These are phyloP conservation scores for Cardamine chenopodiifolia DNA, from an alignment of 345 rosid genomes.

Conservation along the genomic window DNA sequence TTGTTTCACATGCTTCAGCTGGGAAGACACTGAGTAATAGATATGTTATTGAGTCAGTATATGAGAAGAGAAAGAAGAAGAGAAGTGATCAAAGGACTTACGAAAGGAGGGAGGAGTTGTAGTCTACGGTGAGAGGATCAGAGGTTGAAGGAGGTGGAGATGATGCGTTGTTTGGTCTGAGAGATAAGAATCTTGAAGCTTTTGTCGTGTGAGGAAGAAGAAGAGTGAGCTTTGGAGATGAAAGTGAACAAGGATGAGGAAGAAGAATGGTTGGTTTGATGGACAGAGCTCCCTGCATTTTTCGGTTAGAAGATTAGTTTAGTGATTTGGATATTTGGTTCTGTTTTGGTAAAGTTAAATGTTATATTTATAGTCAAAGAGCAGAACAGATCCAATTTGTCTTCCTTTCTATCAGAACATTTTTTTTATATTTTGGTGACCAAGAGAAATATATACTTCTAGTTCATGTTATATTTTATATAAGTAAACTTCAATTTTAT, in stretches of 20 bases:
- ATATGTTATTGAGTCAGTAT: conserved; percentile 7
- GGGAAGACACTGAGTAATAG: conserved; percentile 62
- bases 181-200: conserved; percentile 36
- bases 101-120: conserved; percentile 60
- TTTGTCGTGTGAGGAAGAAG: conserved; percentile 27
- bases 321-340: conserved; percentile 25
- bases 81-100: conserved; percentile 23
- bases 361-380: conserved; percentile 31
- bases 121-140: conserved; percentile 53
- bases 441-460: too few species aligned
- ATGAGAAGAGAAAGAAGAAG: not conserved
- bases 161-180: conserved; percentile 38
- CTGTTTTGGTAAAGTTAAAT: conserved; percentile 15
- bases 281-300: conserved; percentile 34
- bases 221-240: conserved; percentile 34
- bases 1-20: conserved; percentile 78
- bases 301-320: not conserved
- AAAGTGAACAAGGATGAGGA: conserved; percentile 25
- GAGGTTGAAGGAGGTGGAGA: conserved; percentile 34
- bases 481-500: too few species aligned
- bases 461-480: too few species aligned
- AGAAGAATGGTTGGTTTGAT: conserved; percentile 35
- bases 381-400: not conserved
- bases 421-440: too few species aligned
- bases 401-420: not conserved